Base-by-base conservation (phyloP, 1,139 yeast species). In the Magnusiomyces clavatus region DNA sequence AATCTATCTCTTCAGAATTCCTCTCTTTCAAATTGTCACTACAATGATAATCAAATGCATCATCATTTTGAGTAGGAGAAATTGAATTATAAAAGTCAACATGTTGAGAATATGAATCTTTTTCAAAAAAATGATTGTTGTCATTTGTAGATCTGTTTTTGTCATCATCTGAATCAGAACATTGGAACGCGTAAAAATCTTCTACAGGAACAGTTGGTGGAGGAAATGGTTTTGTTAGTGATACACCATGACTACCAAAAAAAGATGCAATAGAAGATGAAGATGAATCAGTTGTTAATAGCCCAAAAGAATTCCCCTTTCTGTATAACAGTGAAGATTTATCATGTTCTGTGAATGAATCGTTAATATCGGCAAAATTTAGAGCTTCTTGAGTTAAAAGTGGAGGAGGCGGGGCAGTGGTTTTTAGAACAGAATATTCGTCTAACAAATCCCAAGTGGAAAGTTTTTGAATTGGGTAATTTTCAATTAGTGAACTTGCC, bases 391-490 rank as follows among this genome's bases (percentile, higher is more conserved):
- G 16, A 2, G 37, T 19, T 24, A 16, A 17, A 24, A 35, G 19
- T 12, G 47, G 47, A 14, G 45, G 51, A 14, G 57, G 54, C n/a
- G 48, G 44, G 8, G 53, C 48, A 3, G 55, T 46, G 19, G 62
- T 58, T 41, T 60, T 64, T 20, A 67, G 56, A 2, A 64, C 68
- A 2, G 70, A 67, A 53, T 57, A 58, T 35, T 49, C 43, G 10
- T 69, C 63, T 6, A 66, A 49, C 3, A 34, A 43, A 11, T 44
- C 43, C 66, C 66, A 64, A 8, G 51, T 54, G 10, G 51, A 48
- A 6, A 62, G 51, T 6, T 47, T 24, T 6, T 51, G 43, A 13
- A 64, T 58, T 1, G 67, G 66, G 46, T 58, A 55, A 34, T 57
- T 58, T 13, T 51, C 49, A 8, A 56, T 51, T 35, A 65, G 54